phyloP scores from a whole-genome alignment of 139 green algal species.

The Edaphochlamys debaryana region DNA sequence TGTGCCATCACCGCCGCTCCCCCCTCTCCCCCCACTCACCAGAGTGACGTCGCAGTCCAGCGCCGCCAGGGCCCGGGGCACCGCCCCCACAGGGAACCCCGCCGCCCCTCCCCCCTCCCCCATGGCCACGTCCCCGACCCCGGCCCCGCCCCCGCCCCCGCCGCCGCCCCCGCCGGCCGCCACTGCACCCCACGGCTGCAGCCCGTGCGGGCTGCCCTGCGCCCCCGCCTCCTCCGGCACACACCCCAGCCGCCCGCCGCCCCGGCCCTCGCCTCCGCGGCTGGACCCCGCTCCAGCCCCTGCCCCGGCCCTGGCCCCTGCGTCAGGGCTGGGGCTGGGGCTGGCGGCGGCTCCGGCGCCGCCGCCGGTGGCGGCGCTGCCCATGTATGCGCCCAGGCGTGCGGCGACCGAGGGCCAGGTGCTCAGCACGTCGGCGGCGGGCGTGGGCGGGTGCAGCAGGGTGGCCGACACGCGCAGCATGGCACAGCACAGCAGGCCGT shows the following conservation, averaged over 20 bases:
- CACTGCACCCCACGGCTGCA: background rate
- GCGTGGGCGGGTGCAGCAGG: constrained; percentile 18
- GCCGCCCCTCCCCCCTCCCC: too few species aligned
- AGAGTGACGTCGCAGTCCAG: constrained; percentile 7
- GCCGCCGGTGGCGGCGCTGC: background rate
- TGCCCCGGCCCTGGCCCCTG: background rate
- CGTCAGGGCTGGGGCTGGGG: too few species aligned
- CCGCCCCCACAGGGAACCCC: too few species aligned
- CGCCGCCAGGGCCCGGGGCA: background rate
- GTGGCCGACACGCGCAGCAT: constrained; percentile 15
- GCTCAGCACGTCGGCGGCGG: constrained; percentile 16
- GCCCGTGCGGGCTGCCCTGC: background rate
- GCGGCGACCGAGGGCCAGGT: too few species aligned
- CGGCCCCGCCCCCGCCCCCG: background rate
- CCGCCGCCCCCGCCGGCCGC: background rate
- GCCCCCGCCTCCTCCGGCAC: too few species aligned
- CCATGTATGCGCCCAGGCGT: background rate
- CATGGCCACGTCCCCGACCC: too few species aligned
- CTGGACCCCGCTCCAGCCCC: background rate
- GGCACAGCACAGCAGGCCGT: constrained; percentile 6
- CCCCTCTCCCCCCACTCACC: background rate
- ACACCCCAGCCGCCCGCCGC: background rate
- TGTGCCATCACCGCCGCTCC: too few species aligned
- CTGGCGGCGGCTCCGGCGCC: background rate
- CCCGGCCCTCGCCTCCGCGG: background rate